Conservation (phyloP, 1,284 basidiomycete genomes). For the Testicularia cyperi region DNA sequence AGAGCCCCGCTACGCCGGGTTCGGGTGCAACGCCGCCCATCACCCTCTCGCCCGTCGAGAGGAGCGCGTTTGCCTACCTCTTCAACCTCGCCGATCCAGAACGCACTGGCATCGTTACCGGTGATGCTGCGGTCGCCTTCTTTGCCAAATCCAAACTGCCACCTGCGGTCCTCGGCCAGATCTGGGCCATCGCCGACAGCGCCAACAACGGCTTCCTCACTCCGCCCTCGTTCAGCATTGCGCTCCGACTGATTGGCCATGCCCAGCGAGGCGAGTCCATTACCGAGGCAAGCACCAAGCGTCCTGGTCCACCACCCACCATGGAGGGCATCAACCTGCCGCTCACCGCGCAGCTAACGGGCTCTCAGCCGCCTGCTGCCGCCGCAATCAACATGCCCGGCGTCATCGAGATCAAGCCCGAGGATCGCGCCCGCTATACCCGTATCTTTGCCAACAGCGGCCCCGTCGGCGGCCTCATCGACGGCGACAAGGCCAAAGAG, state of each 20-base stretch:
- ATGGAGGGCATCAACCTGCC: constrained; percentile 73
- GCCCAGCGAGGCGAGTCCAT: constrained; percentile 82
- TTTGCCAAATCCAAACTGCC: constrained; percentile 55
- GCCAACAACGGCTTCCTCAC: constrained; percentile 64
- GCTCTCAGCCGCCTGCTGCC: constrained; percentile 5
- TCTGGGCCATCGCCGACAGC: constrained; percentile 90
- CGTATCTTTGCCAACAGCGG: constrained; percentile 58
- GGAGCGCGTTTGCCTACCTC: constrained; percentile 52
- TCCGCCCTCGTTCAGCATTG: constrained; percentile 68
- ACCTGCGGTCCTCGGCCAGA: constrained; percentile 71
- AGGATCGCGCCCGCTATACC: constrained; percentile 57
- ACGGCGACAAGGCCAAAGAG: constrained; percentile 85
- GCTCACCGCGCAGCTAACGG: constrained; percentile 32
- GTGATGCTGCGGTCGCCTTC: constrained; percentile 56
- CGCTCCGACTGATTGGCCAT: constrained; percentile 85
- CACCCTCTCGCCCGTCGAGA: constrained; percentile 43
- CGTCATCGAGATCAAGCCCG: constrained; percentile 48
- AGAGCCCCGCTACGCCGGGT: constrained; percentile 36
- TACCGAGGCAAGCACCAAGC: constrained; percentile 60
- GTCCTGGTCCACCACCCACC: constrained; percentile 73
- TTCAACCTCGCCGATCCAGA: constrained; percentile 54
- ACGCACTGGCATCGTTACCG: constrained; percentile 52
- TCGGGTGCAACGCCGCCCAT: constrained; percentile 20
- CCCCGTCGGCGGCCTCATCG: constrained; percentile 48
- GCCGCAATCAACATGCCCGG: constrained; percentile 21